Evolutionary conservation across 345 rosid species (phyloP).

Genomic region (Conringia planisiliqua): DNA sequence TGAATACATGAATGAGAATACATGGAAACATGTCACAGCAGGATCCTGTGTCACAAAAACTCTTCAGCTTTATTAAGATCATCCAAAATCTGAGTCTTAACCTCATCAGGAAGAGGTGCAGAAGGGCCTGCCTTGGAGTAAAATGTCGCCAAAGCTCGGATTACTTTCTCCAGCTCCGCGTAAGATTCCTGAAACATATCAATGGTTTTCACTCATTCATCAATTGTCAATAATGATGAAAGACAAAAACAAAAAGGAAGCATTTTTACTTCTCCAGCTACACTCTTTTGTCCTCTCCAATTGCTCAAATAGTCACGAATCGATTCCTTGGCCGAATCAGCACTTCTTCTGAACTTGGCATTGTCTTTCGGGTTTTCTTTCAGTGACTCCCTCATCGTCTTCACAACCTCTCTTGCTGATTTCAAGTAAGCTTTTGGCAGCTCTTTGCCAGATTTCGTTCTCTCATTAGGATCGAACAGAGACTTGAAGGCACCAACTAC

Average conservation of each 20-base stretch:
- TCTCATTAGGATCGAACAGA: conserved; percentile 73
- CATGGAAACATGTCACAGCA: conserved; percentile 7
- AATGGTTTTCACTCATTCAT: neutral
- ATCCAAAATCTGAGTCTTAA: conserved; percentile 57
- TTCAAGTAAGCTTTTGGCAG: conserved; percentile 89
- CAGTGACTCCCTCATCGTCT: conserved; percentile 68
- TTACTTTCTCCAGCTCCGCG: conserved; percentile 70
- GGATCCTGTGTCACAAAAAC: conserved; percentile 44
- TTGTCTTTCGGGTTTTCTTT: conserved; percentile 72
- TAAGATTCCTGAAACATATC: conserved; percentile 66
- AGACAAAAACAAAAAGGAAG: neutral
- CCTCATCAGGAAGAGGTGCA: conserved; percentile 66
- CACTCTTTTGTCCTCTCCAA: conserved; percentile 70
- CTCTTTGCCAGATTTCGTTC: conserved; percentile 67
- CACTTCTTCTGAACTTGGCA: conserved; percentile 70
- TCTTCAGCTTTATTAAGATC: conserved; percentile 63
- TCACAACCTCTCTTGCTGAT: conserved; percentile 80
- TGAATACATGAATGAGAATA: neutral
- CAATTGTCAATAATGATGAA: neutral
- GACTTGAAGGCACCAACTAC: conserved; percentile 60
- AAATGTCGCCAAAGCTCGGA: conserved; percentile 68
- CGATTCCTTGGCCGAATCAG: conserved; percentile 90
- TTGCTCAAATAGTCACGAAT: conserved; percentile 72
- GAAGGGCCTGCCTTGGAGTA: conserved; percentile 90
- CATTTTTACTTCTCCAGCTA: conserved; percentile 48